These are phyloP conservation scores for Epichloe scottii DNA, from an alignment of 2,329 filamentous ascomycete species.

Conservation along the genomic window DNA sequence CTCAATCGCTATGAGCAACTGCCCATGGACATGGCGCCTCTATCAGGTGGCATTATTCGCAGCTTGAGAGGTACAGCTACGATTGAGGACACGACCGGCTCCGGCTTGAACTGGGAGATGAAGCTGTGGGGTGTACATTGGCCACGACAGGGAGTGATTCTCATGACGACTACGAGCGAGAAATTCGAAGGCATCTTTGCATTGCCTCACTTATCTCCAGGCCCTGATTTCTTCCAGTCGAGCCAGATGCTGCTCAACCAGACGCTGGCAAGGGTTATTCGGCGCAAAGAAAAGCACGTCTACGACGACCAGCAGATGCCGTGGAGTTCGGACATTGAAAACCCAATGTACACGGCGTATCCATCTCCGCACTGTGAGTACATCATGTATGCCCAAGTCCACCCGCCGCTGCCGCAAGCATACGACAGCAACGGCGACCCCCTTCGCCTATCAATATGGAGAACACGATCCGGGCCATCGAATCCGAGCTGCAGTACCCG, in stretches of 20 bases:
- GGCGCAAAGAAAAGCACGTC: conserved; percentile 45
- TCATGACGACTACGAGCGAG: conserved; percentile 82
- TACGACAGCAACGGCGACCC: conserved; percentile 14
- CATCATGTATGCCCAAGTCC: conserved; percentile 71
- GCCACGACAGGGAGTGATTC: conserved; percentile 61
- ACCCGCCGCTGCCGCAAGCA: conserved; percentile 35
- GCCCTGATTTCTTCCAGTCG: conserved; percentile 41
- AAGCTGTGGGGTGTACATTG: conserved; percentile 77
- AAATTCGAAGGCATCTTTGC: conserved; percentile 90
- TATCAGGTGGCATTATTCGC: conserved; percentile 44
- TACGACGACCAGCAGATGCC: conserved; percentile 51
- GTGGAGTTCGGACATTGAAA: conserved; percentile 61
- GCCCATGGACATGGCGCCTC: conserved; percentile 19
- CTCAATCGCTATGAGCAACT: conserved; percentile 31
- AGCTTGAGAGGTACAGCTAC: conserved; percentile 58
- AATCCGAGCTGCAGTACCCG: conserved; percentile 50
- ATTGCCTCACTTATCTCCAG: conserved; percentile 67
- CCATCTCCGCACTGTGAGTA: conserved; percentile 74
- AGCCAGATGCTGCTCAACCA: conserved; percentile 56
- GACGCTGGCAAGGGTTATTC: conserved; percentile 55
- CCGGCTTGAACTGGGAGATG: conserved; percentile 66
- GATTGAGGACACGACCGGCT: conserved; percentile 55
- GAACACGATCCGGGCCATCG: conserved; percentile 39
- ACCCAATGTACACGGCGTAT: conserved; percentile 42
- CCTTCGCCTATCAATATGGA: conserved; percentile 21